Evolutionary conservation across 108 stramenopile genomes (phyloP).

Genomic region (Pseudonitzschia multiseries): DNA sequence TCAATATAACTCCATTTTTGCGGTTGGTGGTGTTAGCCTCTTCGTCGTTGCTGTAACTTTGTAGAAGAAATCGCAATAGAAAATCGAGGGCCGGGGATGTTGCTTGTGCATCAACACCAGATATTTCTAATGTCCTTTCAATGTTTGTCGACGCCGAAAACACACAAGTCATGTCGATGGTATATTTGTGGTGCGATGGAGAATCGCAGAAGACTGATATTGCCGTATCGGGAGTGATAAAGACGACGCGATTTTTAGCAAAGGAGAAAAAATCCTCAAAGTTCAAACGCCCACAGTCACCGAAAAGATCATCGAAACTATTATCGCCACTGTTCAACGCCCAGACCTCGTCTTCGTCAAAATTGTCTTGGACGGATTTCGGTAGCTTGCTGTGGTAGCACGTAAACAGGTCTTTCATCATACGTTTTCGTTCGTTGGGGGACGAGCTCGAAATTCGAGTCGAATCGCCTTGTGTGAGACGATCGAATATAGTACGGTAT

Average conservation of each 20-base stretch:
- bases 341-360: slow-evolving; percentile 12
- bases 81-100: slow-evolving; percentile 5
- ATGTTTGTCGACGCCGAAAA: neutral
- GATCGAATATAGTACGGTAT: no score
- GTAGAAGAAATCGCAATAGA: neutral
- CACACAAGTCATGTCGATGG: slow-evolving; percentile 3
- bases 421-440: neutral
- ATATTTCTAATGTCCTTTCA: slow-evolving; percentile 7
- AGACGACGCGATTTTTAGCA: slow-evolving; percentile 4
- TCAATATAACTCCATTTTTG: slow-evolving; percentile 10
- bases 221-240: slow-evolving; percentile 10
- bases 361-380: neutral
- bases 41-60: neutral
- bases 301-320: neutral
- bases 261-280: slow-evolving; percentile 18
- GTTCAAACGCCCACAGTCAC: neutral
- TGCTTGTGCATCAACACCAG: slow-evolving; percentile 2
- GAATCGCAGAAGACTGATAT: neutral
- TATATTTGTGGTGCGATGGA: slow-evolving; percentile 16
- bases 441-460: no score
- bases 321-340: neutral
- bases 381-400: slow-evolving; percentile 3
- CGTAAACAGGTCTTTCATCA: slow-evolving; percentile 7
- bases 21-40: neutral
- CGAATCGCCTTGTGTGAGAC: no score